phyloP scores from a whole-genome alignment of 2,329 filamentous ascomycete species.

The Zymoseptoria tritici region DNA sequence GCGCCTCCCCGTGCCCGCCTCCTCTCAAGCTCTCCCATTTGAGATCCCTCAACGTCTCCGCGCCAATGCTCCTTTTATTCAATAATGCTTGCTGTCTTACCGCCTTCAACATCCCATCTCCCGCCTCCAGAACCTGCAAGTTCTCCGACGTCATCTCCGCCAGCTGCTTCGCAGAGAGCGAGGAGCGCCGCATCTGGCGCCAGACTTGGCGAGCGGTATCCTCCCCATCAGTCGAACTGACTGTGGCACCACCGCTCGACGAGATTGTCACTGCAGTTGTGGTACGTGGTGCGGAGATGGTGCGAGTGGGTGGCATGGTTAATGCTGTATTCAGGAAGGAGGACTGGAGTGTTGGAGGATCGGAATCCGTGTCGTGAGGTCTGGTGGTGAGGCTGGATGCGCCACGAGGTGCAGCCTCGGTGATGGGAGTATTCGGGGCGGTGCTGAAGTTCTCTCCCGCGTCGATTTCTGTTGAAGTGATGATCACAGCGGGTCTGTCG shows the following conservation, averaged over 20 bases:
- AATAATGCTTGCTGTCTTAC: constrained; percentile 29
- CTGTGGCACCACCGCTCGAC: constrained; percentile 1
- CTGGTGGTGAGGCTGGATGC: background rate
- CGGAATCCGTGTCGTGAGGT: background rate
- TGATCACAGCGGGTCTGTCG: constrained; percentile 16
- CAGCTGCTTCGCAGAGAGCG: constrained; percentile 20
- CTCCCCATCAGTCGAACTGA: constrained; percentile 3
- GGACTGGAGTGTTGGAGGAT: background rate
- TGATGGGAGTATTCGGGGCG: constrained; percentile 4
- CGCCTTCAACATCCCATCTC: constrained; percentile 21
- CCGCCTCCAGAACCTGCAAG: constrained; percentile 19
- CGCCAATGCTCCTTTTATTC: constrained; percentile 36
- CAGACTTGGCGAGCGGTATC: constrained; percentile 33
- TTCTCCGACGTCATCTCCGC: constrained; percentile 17
- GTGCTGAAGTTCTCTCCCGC: background rate
- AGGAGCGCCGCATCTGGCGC: constrained; percentile 32
- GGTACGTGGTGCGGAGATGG: constrained; percentile 10
- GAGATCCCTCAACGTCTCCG: constrained; percentile 34
- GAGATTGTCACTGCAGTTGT: constrained; percentile 6
- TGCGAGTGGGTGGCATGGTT: constrained; percentile 6
- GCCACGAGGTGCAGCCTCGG: background rate
- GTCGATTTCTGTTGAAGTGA: constrained; percentile 17
- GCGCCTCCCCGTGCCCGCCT: constrained; percentile 13
- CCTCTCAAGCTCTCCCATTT: constrained; percentile 22
- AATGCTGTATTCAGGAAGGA: constrained; percentile 3